Base-by-base conservation (phyloP, 139 green algal genomes). In the Coelastrella sp. region DNA sequence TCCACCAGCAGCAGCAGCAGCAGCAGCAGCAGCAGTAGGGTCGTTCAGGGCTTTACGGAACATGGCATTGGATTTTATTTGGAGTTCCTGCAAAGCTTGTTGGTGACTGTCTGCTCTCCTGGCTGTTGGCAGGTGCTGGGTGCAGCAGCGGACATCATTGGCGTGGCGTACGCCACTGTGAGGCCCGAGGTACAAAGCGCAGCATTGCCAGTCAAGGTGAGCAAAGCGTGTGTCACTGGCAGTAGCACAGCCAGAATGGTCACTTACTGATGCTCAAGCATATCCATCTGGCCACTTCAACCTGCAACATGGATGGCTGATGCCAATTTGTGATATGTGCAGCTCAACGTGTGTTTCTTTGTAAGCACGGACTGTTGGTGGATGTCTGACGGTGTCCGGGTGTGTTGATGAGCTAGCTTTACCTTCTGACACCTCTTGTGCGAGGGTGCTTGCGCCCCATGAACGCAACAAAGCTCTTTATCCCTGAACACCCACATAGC, bases 181-280 rank as follows among this genome's bases (percentile, higher is more conserved):
- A 92, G 95, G 19, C 89, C 93, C 4, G 93, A 94, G 87, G 91
- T 98, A 56, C 94, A 95, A 19, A 76, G 89, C 9, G 94, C 92
- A 15, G 95, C 95, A 8, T 89, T 96, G 35, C 89, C 95, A 4
- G 83, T 90, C 72, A 96, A 95, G 90, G 92, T 93, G 70, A 35
- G 90, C 35, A 19, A 49, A 49, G 35, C 35, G 35, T 3, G 35
- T 49, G 35, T 49, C 35, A 49, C 10, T 56, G 57, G 14, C n/a
- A n/a, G n/a, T n/a, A n/a, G n/a, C n/a, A n/a, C n/a, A n/a, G n/a
- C 14, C 14, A 22, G 3, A 22, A 22, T 4, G 65, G 14, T 49
- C 35, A 49, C 35, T 49, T 49, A 49, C 35, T 49, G 35, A 1
- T 5, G 35, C 35, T 17, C 65, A 3, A 73, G 4, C 65, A 73